Evolutionary conservation across 495 filamentous ascomycete species (phyloP), one percentile per base, ranked within the genome.

Genomic region (Podospora pseudocomata): DNA sequence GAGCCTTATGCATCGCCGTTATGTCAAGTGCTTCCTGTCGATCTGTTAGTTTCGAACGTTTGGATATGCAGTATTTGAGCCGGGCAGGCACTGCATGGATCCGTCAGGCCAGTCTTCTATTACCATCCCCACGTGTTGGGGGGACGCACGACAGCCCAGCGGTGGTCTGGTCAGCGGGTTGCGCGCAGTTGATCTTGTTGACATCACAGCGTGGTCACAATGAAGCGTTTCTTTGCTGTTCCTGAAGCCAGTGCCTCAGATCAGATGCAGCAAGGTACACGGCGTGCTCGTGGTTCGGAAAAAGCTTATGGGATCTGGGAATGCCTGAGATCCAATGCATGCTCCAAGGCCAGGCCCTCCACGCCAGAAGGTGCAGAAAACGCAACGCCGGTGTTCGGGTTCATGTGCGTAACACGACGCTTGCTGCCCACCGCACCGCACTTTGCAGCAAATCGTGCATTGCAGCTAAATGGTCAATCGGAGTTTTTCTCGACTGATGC

Each of bases 401-500:
- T 61, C 59, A 28, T 61, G 59, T 61, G 16, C 59, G 59, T 18
- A 27, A 61, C 20, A 28, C 20, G 16, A 30, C 16, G 27, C 20
- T n/a, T 69, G 28, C 60, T 56, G 68, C 65, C 64, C 58, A 66
- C 60, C 73, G 60, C 56, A 69, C 65, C 59, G 65, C 65, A 57
- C 63, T 60, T 72, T 68, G 67, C 61, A 68, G 65, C 67, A 65
- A 61, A 71, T 63, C 72, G 44, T 71, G 73, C 71, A 75, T 73
- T 70, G 71, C 71, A 72, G 71, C 16, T 16, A 30, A 49, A 73
- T 55, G 68, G 64, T 68, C 60, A 65, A 68, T 71, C 68, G 68
- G 68, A 63, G 44, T 26, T 63, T 70, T 68, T 67, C 44, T 60
- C 39, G 65, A 27, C 57, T 67, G 20, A 56, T 49, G 39, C 39